Evolutionary conservation across 2,329 filamentous ascomycete species (phyloP), one percentile per base, ranked within the genome.

Genomic region (Pseudofabraea citricarpa): DNA sequence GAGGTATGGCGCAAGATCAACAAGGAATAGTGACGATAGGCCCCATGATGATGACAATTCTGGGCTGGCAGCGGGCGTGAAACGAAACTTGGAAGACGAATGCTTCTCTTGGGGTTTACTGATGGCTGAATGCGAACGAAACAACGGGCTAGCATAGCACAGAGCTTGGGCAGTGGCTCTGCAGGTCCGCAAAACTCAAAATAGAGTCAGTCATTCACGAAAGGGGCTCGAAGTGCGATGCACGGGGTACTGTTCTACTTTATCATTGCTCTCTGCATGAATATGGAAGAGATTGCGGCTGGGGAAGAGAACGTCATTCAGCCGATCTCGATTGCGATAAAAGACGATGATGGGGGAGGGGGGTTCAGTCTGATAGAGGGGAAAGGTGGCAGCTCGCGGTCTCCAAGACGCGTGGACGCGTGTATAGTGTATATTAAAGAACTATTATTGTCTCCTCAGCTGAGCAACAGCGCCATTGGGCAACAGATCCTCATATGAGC

Each of bases 1-100:
- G 77, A 81, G 61, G 72, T 83, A 19, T 83, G 79, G 79, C 74
- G 72, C 62, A 73, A 71, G 56, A 77, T 83, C 57, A 82, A 79
- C 63, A 79, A 77, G 63, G 67, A 74, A 37, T 74, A 68, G 56
- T 36, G 20, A 31, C 33, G 22, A 31, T 6, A 15, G 6, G 16
- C 27, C n/a, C n/a, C n/a, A n/a, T n/a, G n/a, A n/a, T n/a, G n/a
- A n/a, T n/a, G n/a, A n/a, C n/a, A n/a, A n/a, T n/a, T n/a, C n/a
- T n/a, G n/a, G n/a, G n/a, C n/a, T n/a, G n/a, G n/a, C n/a, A n/a
- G n/a, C n/a, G n/a, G n/a, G n/a, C n/a, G n/a, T n/a, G 29, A 32
- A 32, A 32, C 29, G 29, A 32, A 32, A 32, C 29, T 15, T 15
- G 18, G 7, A n/a, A 10, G n/a, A 32, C 29, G n/a, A 15, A 15